Evolutionary conservation across 805 yeast genomes (phyloP).

Genomic region (Zygosaccharomyces bisporus): DNA sequence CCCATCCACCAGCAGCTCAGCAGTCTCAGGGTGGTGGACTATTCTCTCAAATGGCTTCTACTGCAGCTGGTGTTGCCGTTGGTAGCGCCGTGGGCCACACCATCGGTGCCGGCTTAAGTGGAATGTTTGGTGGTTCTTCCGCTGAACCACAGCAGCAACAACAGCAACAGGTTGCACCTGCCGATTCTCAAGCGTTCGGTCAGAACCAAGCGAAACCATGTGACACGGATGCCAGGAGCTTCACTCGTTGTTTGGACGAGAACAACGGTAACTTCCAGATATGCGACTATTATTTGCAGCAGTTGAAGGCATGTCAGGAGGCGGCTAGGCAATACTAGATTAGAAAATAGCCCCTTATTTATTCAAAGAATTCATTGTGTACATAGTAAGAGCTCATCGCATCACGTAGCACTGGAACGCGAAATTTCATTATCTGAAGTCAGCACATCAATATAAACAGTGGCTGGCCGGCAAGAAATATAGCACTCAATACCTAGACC

Average conservation of each 20-base stretch:
- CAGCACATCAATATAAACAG: neutral
- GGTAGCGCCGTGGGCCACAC: conserved; percentile 98
- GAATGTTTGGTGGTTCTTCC: conserved; percentile 62
- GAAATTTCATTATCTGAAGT: conserved; percentile 1
- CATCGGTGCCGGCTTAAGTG: conserved; percentile 87
- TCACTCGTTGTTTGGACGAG: conserved; percentile 92
- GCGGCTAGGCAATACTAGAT: conserved; percentile 73
- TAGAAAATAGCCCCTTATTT: conserved; percentile 3
- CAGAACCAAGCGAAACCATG: conserved; percentile 57
- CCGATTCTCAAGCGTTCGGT: conserved; percentile 31
- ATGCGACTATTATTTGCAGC: conserved; percentile 96
- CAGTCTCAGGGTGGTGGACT: conserved; percentile 74
- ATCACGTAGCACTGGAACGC: conserved; percentile 3
- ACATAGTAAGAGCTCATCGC: conserved; percentile 4
- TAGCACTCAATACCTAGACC: no score
- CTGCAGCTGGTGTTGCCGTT: conserved; percentile 99
- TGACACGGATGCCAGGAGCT: conserved; percentile 90
- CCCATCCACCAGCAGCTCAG: conserved; percentile 52
- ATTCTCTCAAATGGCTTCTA: conserved; percentile 95
- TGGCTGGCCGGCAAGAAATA: no score
- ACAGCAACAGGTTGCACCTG: conserved; percentile 36
- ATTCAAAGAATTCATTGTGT: conserved; percentile 1
- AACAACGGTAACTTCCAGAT: conserved; percentile 94
- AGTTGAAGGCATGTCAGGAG: conserved; percentile 95
- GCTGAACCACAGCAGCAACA: conserved; percentile 47